Evolutionary conservation across 306 rosid species (phyloP).

Genomic region (Malus asiatica): DNA sequence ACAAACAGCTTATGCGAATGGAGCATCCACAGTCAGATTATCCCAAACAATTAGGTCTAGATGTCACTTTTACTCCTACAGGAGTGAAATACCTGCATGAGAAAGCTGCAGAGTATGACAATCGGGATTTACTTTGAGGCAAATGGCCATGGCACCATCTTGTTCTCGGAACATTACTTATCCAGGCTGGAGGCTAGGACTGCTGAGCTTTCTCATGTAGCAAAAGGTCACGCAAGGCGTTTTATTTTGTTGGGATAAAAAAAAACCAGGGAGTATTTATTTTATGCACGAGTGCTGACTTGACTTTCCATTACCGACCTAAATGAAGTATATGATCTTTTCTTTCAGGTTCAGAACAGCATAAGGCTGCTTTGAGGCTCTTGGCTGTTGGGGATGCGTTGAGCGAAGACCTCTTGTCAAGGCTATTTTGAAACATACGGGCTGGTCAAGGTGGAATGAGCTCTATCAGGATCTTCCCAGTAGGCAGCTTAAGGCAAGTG

Average conservation of each 20-base stretch:
- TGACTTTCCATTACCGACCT: conserved; percentile 2
- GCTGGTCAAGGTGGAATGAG: conserved; percentile 82
- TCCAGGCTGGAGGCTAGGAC: conserved; percentile 44
- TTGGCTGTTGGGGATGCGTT: conserved; percentile 91
- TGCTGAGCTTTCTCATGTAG: conserved; percentile 34
- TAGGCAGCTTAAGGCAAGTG: conserved; percentile 80
- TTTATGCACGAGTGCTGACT: conserved; percentile 12
- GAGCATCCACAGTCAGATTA: conserved; percentile 65
- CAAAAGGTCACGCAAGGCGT: conserved; percentile 33
- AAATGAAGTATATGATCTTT: conserved; percentile 15
- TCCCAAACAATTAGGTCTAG: conserved; percentile 62
- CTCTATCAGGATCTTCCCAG: conserved; percentile 89
- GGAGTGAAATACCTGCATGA: conserved; percentile 87
- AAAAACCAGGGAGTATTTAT: not conserved
- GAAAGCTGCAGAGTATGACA: conserved; percentile 68
- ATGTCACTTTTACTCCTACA: conserved; percentile 75
- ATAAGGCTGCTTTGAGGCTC: conserved; percentile 69
- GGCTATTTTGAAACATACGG: conserved; percentile 62
- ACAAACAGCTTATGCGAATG: conserved; percentile 97
- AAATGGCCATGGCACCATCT: conserved; percentile 89
- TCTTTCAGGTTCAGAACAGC: conserved; percentile 51
- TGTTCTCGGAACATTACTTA: conserved; percentile 65
- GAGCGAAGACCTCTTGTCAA: conserved; percentile 83
- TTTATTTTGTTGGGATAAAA: too few species aligned
- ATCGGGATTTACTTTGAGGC: conserved; percentile 95